These are phyloP conservation scores for Pleomassaria siparia DNA, from an alignment of 2,329 filamentous ascomycete species.

Conservation along the genomic window DNA sequence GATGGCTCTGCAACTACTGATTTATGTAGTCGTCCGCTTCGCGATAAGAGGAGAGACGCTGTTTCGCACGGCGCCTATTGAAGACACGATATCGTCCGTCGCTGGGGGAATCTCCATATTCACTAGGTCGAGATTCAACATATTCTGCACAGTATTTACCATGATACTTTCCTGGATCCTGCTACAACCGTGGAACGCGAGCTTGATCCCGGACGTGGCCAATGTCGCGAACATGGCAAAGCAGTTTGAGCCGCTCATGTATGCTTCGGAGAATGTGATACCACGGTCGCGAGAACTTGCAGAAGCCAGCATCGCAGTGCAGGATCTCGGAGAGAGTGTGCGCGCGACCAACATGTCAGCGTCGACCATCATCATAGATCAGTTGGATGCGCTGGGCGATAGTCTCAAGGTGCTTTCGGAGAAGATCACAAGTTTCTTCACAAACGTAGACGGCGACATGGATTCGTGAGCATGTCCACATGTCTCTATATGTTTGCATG, in stretches of 20 bases:
- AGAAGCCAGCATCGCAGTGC: conserved; percentile 88
- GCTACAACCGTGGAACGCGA: conserved; percentile 65
- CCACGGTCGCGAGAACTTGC: conserved; percentile 85
- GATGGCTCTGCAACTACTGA: conserved; percentile 17
- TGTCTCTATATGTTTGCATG: neutral
- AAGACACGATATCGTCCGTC: conserved; percentile 67
- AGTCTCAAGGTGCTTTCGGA: conserved; percentile 80
- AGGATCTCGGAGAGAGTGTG: conserved; percentile 91
- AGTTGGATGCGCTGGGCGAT: conserved; percentile 83
- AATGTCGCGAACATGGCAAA: conserved; percentile 88
- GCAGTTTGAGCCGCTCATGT: conserved; percentile 91
- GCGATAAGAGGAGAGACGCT: conserved; percentile 85
- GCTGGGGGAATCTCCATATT: conserved; percentile 61
- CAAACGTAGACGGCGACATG: conserved; percentile 89
- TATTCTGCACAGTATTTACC: conserved; percentile 63
- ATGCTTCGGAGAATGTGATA: conserved; percentile 88
- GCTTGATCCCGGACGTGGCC: conserved; percentile 78
- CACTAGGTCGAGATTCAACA: conserved; percentile 70
- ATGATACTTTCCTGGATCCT: conserved; percentile 66
- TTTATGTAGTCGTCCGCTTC: conserved; percentile 75
- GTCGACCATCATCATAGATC: conserved; percentile 79
- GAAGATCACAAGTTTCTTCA: conserved; percentile 89
- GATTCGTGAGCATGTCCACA: conserved; percentile 63
- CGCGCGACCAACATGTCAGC: conserved; percentile 89
- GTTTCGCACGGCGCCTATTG: conserved; percentile 81